Evolutionary conservation across 2,329 filamentous ascomycete species (phyloP).

Genomic region (Calonectria pteridis): DNA sequence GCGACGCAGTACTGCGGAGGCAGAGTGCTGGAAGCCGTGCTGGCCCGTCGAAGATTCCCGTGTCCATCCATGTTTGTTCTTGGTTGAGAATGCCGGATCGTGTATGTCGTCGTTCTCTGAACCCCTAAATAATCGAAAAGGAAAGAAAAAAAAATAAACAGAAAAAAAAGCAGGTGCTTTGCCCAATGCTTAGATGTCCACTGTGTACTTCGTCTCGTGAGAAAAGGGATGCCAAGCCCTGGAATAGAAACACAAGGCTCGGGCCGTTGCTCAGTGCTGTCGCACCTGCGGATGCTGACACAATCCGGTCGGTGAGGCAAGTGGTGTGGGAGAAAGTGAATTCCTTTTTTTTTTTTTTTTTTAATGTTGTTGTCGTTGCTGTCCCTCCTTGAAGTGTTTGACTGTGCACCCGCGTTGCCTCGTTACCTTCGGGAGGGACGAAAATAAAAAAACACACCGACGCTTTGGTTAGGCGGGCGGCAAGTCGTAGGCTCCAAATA

Average conservation of each 20-base stretch:
- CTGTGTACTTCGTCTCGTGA: neutral
- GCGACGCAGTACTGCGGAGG: constrained; percentile 12
- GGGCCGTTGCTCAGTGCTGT: neutral
- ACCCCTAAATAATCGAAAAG: neutral
- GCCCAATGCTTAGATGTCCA: neutral
- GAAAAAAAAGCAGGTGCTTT: neutral
- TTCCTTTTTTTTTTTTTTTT: neutral
- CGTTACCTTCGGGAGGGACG: too few species aligned
- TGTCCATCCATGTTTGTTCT: neutral
- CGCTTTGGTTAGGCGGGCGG: neutral
- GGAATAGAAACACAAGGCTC: neutral
- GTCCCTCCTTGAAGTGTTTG: neutral
- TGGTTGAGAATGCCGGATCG: neutral
- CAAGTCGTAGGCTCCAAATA: neutral
- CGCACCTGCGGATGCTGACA: neutral
- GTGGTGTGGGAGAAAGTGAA: neutral
- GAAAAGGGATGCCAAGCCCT: neutral
- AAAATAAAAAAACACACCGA: neutral
- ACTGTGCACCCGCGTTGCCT: neutral
- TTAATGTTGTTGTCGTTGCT: neutral
- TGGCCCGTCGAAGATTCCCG: neutral
- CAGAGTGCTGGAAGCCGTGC: neutral
- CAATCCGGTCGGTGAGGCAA: neutral
- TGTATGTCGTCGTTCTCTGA: neutral
- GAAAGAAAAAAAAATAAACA: neutral